Percentiles rank a stretch among this genome's conserved stretches.
Evolutionary conservation across 1,284 basidiomycete species (phyloP).

Genomic region (Ceratobasidium sp.): DNA sequence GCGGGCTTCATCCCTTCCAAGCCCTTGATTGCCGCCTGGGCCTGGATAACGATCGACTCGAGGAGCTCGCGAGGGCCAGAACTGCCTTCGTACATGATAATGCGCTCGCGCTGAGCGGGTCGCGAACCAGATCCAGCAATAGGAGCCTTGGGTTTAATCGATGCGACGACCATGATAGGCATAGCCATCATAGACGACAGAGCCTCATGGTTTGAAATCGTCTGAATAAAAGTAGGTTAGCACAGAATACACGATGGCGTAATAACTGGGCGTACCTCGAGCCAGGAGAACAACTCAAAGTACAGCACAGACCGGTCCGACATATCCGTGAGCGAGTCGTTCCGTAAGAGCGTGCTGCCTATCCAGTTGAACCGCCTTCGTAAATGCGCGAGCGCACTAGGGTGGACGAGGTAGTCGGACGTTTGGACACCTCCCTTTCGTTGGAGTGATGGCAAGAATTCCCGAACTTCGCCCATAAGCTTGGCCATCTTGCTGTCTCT

Average conservation of each 20-base stretch:
- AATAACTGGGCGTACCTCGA: conserved; percentile 68
- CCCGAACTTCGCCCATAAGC: conserved; percentile 74
- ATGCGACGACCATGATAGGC: conserved; percentile 87
- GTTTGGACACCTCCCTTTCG: conserved; percentile 75
- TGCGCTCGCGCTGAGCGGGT: conserved; percentile 69
- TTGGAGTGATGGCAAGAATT: conserved; percentile 81
- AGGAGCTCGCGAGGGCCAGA: conserved; percentile 88
- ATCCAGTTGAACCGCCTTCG: conserved; percentile 88
- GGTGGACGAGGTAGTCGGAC: conserved; percentile 88
- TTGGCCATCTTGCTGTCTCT: conserved; percentile 77
- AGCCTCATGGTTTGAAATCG: conserved; percentile 89
- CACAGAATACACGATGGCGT: conserved; percentile 12
- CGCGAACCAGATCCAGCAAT: conserved; percentile 41
- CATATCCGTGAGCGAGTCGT: conserved; percentile 93
- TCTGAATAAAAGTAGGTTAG: conserved; percentile 58
- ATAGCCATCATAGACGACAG: conserved; percentile 94
- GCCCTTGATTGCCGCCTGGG: conserved; percentile 85
- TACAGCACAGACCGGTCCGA: conserved; percentile 87
- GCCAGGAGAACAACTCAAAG: conserved; percentile 88
- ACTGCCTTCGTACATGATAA: conserved; percentile 87
- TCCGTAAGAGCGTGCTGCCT: conserved; percentile 82
- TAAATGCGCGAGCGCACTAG: conserved; percentile 87
- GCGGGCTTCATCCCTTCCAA: conserved; percentile 70
- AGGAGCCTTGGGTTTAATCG: conserved; percentile 65
- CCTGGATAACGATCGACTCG: conserved; percentile 89